phyloP scores from a whole-genome alignment of 2,329 filamentous ascomycete species.

The Nannizzia gypsea region DNA sequence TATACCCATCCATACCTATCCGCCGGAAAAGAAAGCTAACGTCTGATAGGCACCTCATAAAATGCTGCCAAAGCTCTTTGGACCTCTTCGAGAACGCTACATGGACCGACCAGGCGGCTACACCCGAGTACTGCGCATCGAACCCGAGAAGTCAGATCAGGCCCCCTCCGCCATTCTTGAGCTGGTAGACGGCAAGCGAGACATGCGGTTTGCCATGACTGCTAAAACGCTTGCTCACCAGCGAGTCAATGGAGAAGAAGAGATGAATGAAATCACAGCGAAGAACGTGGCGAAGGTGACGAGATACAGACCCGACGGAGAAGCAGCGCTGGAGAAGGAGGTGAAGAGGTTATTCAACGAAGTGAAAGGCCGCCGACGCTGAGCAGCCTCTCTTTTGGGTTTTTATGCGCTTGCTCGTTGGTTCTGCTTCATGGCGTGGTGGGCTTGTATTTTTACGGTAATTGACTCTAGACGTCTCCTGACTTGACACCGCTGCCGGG shows the following conservation, averaged over 20 bases:
- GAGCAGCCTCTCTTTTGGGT: neutral
- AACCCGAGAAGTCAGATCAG: conserved; percentile 79
- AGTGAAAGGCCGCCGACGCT: neutral
- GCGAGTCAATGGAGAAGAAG: conserved; percentile 41
- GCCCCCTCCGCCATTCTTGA: conserved; percentile 83
- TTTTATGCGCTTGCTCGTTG: neutral
- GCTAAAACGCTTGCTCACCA: conserved; percentile 65
- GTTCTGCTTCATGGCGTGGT: neutral
- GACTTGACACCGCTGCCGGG: neutral
- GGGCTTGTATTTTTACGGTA: neutral
- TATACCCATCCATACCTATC: neutral
- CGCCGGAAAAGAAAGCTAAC: neutral
- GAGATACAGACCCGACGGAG: conserved; percentile 55
- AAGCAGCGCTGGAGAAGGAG: conserved; percentile 53
- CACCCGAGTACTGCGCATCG: conserved; percentile 84
- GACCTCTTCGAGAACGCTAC: conserved; percentile 69
- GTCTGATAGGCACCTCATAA: conserved; percentile 29
- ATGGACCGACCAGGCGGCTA: conserved; percentile 72
- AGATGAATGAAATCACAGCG: conserved; percentile 58
- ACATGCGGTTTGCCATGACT: conserved; percentile 90
- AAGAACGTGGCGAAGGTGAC: conserved; percentile 78
- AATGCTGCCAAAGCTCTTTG: conserved; percentile 73
- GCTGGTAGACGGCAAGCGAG: conserved; percentile 84
- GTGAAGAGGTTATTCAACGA: conserved; percentile 33
- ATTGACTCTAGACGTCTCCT: neutral